Evolutionary conservation across 2,329 filamentous ascomycete genomes (phyloP), one percentile per base, ranked within the genome.

Genomic region (Onygena corvina): DNA sequence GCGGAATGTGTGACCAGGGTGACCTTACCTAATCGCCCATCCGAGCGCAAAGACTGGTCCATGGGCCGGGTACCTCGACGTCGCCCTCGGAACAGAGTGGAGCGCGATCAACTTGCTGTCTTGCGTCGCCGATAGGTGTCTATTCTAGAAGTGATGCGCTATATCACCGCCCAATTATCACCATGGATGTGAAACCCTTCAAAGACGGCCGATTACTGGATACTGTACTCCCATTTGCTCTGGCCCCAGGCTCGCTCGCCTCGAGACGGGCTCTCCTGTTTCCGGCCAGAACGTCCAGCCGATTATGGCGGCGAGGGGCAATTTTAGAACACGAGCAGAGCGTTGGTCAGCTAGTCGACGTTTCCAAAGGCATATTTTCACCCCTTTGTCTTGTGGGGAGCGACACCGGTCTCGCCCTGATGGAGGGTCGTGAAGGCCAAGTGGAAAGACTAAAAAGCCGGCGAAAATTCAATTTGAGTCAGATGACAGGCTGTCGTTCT

Each of bases 81-180:
- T 12, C 38, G n/a, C 23, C 38, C 12, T 42, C 38, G 38, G 38
- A 42, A 42, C 38, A 27, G 23, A 42, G 38, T 42, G 38, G 38
- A 42, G 38, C 3, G 33, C 21, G 38, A 42, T 42, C 38, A 42
- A 42, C 38, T n/a, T 5, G 21, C 38, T 42, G 38, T 27, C 38
- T 42, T 25, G 38, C 38, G 16, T 42, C 21, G 29, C 21, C 38
- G 38, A n/a, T 42, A n/a, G 14, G 18, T 6, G 21, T 29, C 23
- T 20, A 42, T 42, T 42, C 38, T 42, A 42, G 38, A 42, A 42
- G 38, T 42, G 38, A 42, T 42, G 23, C 21, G 38, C 38, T 14
- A 42, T 42, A 42, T 5, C 21, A 42, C 11, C n/a, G 9, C 4
- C 14, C 21, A n/a, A 42, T n/a, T 42, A 42, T 42, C 27, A 23